Evolutionary conservation across 2,329 filamentous ascomycete species (phyloP), one percentile per base, ranked within the genome.

Genomic region (Blastomyces silverae): DNA sequence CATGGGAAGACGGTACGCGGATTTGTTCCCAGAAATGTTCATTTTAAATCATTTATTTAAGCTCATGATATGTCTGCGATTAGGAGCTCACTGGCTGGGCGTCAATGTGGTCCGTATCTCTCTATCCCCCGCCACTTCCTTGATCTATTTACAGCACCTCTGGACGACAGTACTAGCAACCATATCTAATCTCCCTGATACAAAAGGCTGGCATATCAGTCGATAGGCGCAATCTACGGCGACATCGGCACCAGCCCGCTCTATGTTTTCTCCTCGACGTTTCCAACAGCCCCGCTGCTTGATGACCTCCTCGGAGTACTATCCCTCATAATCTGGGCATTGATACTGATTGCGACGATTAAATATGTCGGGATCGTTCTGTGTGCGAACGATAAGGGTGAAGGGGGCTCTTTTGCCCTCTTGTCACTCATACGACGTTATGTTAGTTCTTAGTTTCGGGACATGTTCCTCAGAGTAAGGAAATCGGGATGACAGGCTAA

Each of bases 211-310:
- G 80, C 83, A 8, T 85, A 85, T 70, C 82, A 85, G 68, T 82
- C 80, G 0, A 79, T 81, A 42, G 83, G 83, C 44, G 82, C 84
- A 65, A 85, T 85, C 62, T 85, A 85, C 66, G 83, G 83, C n/a
- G 83, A 85, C 65, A 85, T 85, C 66, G 83, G 83, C 25, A 85
- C 83, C 6, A 82, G 79, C 55, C 83, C 83, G 2, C 78, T 85
- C 3, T 85, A 85, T 70, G 83, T 85, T 31, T 85, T 77, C 68
- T 85, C 82, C 5, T 80, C 79, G 0, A 83, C 81, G 0, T 85
- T 85, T 68, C 75, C 73, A 31, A 72, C 74, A 4, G 73, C 76
- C 1, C 81, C 81, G 0, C 73, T 71, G 31, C 72, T 77, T 31
- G 72, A 79, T 8, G 81, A 85, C 67, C 72, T 85, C 0, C 72